Base-by-base conservation (phyloP, 2,329 filamentous ascomycete genomes). In the Sarocladium kiliense region DNA sequence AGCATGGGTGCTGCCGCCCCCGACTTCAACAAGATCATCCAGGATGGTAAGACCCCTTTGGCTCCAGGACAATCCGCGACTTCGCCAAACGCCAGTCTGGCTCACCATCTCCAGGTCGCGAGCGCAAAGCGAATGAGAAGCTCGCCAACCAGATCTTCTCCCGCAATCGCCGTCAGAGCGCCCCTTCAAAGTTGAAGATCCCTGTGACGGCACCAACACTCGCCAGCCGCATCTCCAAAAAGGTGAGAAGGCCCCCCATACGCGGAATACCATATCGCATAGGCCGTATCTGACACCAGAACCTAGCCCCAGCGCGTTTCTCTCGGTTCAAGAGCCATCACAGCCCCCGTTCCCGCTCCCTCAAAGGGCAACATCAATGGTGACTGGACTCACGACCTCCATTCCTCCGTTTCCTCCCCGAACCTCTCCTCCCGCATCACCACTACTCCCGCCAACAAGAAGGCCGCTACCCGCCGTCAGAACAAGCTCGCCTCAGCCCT, bases 61-160 rank as follows among this genome's bases (percentile, higher is more conserved):
- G 14, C 25, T 16, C 19, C 5, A n/a, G 9, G 19, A 9, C 18
- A 45, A 23, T 3, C 18, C 39, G n/a, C 39, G 6, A 39, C 41
- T 2, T 25, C n/a, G 26, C n/a, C 6, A 18, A 30, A 10, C n/a
- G 26, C 4, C 26, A 30, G 11, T 25, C 18, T 26, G 30, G 42
- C 56, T 57, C 55, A 59, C 57, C 41, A 32, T 26, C 21, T 36
- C 37, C 61, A 84, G 82, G 77, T 58, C 85, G 87, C 58, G 79
- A 88, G 68, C 82, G 84, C 67, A 87, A 87, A 73, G 86, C 84
- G 73, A 85, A 87, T 62, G 82, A 89, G 65, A 77, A 74, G 3
- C 80, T 91, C n/a, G 88, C 88, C 30, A 79, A 87, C 63, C 78
- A 81, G 65, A 89, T 92, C 65, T 86, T 92, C 62, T 81, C 81